Base-by-base conservation (phyloP, 164 flowering plant species). In the Annona cherimola region DNA sequence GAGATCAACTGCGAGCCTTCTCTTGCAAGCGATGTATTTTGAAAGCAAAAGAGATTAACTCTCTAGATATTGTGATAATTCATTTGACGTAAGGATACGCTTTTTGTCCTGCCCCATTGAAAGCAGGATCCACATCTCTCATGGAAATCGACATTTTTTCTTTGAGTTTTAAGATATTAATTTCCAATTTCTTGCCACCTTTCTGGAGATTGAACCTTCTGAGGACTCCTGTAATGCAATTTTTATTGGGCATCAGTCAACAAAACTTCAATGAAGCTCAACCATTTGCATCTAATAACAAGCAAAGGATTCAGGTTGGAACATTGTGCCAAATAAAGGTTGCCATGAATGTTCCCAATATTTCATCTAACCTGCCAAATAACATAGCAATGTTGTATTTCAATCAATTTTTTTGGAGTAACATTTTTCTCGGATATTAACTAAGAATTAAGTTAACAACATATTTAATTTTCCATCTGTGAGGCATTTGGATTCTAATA, bases 71-170 rank as follows among this genome's bases (percentile, higher is more conserved):
- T 12, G 16, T 59, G 61, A 26, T 60, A 73, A 69, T 54, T 65
- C 62, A 60, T 59, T 44, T 20, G 66, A 11, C 19, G 42, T 26
- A 76, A 80, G 80, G 83, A 80, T 80, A 80, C 83, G 78, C 83
- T 76, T 94, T 94, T 76, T 92, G 98, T 68, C 98, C 98, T 70
- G 93, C 94, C 76, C 94, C 94, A 72, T 90, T 94, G 69, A 94
- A 89, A 77, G 96, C 96, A 74, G 91, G 77, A 85, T 94, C 98
- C 81, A 92, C 78, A 79, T 92, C 93, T 84, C 82, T 90, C 90
- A 88, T 88, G 65, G 98, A 92, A 79, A 92, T 88, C 61, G 98
- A 77, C 98, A 94, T 92, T 44, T 9, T 78, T 61, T 55, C 70
- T 44, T 76, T 54, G 63, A 64, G 74, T 60, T 79, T 77, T 68